Conservation (phyloP, 148 eudicot species). For the Fagopyrum esculentum region DNA sequence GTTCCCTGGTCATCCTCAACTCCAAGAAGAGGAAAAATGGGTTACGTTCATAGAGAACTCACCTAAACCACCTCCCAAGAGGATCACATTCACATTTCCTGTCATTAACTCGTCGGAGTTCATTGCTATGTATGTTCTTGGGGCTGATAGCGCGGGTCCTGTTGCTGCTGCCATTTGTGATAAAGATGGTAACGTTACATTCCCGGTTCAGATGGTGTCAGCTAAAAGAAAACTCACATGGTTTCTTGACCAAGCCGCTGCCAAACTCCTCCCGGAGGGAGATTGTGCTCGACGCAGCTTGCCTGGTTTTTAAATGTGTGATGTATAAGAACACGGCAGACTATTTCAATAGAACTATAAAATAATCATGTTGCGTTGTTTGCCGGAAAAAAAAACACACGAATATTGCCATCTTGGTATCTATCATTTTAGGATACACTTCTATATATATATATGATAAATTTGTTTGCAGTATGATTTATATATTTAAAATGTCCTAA, state of each 20-base stretch:
- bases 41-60: conserved; percentile 60
- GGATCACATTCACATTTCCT: conserved; percentile 73
- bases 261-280: conserved; percentile 17
- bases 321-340: too few relatives aligned
- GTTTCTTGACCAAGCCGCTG: conserved; percentile 62
- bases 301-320: too few relatives aligned
- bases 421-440: too few relatives aligned
- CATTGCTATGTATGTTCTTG: conserved; percentile 54
- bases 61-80: conserved; percentile 61
- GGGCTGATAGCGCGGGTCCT: conserved; percentile 37
- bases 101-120: conserved; percentile 57
- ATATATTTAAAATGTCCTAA: too few relatives aligned
- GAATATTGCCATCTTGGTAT: too few relatives aligned
- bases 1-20: conserved; percentile 50
- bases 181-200: conserved; percentile 4
- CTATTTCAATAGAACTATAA: too few relatives aligned
- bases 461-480: too few relatives aligned
- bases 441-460: too few relatives aligned
- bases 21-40: conserved; percentile 40
- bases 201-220: conserved; percentile 49
- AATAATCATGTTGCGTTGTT: too few relatives aligned
- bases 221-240: conserved; percentile 52
- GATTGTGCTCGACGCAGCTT: too few relatives aligned
- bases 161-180: conserved; percentile 29
- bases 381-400: too few relatives aligned